Percentiles rank a stretch among this genome's conserved stretches.
These are phyloP conservation scores for Gastrodia elata DNA, from an alignment of 106 monocot genomes.

Conservation along the genomic window DNA sequence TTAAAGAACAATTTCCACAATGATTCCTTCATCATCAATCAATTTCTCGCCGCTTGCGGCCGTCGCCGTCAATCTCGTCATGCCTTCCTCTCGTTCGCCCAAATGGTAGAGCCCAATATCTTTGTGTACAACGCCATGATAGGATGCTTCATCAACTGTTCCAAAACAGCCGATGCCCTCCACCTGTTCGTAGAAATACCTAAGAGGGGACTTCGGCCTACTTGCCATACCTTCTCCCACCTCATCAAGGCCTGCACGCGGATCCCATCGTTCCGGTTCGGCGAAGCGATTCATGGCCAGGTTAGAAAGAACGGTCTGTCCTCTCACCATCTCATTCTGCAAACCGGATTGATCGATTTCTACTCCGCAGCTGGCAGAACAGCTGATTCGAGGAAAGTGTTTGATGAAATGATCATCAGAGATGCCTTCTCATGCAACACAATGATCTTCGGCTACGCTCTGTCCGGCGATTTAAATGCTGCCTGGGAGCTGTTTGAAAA, in stretches of 20 bases:
- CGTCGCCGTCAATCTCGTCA: constrained; percentile 19
- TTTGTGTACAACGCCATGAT: constrained; percentile 55
- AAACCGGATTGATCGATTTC: constrained; percentile 48
- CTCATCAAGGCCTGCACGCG: constrained; percentile 40
- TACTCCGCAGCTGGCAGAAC: constrained; percentile 19
- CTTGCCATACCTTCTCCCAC: constrained; percentile 36
- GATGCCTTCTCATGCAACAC: constrained; percentile 43
- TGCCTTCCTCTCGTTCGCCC: constrained; percentile 24
- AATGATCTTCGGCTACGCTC: constrained; percentile 24
- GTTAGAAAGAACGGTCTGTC: constrained; percentile 37
- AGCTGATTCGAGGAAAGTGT: constrained; percentile 28
- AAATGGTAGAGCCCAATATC: constrained; percentile 27
- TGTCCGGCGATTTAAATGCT: constrained; percentile 17
- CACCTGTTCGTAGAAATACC: constrained; percentile 19
- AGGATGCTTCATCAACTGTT: constrained; percentile 21
- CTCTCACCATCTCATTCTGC: constrained; percentile 28
- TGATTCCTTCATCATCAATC: constrained; percentile 41
- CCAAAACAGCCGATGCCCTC: constrained; percentile 13
- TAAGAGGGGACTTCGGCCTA: constrained; percentile 15
- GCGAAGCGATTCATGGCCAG: constrained; percentile 31
- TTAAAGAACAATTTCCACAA: constrained; percentile 28
- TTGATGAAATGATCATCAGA: constrained; percentile 36
- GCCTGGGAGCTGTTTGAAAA: constrained; percentile 30
- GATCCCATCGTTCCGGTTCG: constrained; percentile 1
- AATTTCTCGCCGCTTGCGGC: constrained; percentile 34